Evolutionary conservation across 2,329 filamentous ascomycete species (phyloP), one percentile per base, ranked within the genome.

Genomic region (Gnomoniopsis smithogilvyi): DNA sequence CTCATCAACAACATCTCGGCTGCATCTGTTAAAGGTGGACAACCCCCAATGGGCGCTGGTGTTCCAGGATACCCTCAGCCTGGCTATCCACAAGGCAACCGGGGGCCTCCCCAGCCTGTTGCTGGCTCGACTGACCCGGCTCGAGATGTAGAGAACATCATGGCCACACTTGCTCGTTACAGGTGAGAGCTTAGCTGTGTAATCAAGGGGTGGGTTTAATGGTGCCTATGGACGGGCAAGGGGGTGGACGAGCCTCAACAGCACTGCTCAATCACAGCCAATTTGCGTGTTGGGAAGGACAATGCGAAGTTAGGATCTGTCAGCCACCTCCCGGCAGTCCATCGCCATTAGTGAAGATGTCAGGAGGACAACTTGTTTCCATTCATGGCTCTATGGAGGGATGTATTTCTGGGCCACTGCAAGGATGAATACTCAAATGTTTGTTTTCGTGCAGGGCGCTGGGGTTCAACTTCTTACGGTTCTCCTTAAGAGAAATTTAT

Each of bases 131-230:
- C 75, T 10, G 67, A 78, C 56, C 72, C 76, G 14, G 76, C 78
- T 10, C 76, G 86, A 14, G 79, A 85, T 55, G 80, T 92, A 65
- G 83, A 88, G 69, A 88, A 90, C 66, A 90, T 92, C 54, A 89
- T 92, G 83, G 86, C 87, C 15, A 86, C 90, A 66, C 74, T 92
- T 60, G 83, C 87, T 50, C 84, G 82, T 65, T 88, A 84, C 67
- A 80, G 86, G 63, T 81, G 86, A 68, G 85, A 56, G 36, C 8
- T 19, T 24, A 34, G 14, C n/a, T 49, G 4, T 33, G 19, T 21
- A 10, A 48, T 22, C 19, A 12, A 17, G 12, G 38, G 38, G 14
- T 43, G 38, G 12, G 6, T 12, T 17, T 36, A 14, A 36, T 36
- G 34, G 34, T 36, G 34, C 8, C 3, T 36, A 10, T 36, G 34